A percentile compares a stretch with the other conserved stretches of the same genome.
Evolutionary conservation across 129 eudicot species (phyloP).

Genomic region (Centella asiatica): DNA sequence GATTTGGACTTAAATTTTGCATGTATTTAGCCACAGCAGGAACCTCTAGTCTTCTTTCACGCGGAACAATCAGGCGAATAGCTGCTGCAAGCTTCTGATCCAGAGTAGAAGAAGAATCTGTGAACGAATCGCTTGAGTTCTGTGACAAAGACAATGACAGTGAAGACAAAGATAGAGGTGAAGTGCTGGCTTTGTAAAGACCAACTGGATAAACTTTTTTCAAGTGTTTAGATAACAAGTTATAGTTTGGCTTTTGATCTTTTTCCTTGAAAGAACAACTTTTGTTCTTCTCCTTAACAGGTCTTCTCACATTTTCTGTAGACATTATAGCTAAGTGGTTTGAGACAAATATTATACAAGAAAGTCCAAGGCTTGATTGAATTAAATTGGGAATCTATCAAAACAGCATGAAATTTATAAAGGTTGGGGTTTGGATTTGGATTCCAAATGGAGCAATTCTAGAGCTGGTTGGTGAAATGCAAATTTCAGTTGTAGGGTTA

Average conservation of each 20-base stretch:
- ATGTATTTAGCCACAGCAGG: constrained; percentile 22
- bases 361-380: constrained; percentile 1
- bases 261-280: constrained; percentile 26
- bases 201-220: constrained; percentile 85
- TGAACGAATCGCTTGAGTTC: constrained; percentile 65
- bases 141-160: constrained; percentile 68
- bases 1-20: constrained; percentile 25
- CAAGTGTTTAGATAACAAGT: constrained; percentile 52
- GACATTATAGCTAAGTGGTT: constrained; percentile 33
- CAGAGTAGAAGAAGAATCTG: constrained; percentile 53
- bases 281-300: constrained; percentile 35
- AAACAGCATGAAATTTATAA: constrained; percentile 25
- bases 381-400: constrained; percentile 17
- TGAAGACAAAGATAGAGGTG: constrained; percentile 74
- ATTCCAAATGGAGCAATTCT: background rate
- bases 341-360: constrained; percentile 9
- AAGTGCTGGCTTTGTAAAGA: constrained; percentile 47
- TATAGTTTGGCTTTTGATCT: constrained; percentile 40
- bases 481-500: constrained; percentile 31
- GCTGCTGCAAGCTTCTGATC: constrained; percentile 77
- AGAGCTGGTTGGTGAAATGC: constrained; percentile 52
- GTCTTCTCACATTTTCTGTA: constrained; percentile 41
- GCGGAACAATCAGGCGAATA: constrained; percentile 42
- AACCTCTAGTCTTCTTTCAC: constrained; percentile 29
- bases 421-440: constrained; percentile 15